phyloP scores from a whole-genome alignment of 345 rosid genomes.

The Aethionema arabicum region DNA sequence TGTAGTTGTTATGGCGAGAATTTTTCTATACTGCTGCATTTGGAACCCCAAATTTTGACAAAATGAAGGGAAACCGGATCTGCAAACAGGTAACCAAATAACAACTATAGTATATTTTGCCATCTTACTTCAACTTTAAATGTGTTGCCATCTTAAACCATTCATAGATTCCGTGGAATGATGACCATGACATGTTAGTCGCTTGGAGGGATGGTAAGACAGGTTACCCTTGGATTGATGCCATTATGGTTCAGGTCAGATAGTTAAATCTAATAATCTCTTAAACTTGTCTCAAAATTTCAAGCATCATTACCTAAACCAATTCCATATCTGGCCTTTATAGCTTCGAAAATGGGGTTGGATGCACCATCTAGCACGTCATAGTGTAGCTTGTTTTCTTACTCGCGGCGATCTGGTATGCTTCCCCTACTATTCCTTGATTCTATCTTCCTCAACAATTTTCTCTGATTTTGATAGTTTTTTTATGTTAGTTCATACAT shows the following conservation, averaged over 20 bases:
- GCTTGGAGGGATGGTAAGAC: conserved; percentile 96
- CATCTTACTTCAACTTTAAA: neutral
- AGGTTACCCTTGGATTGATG: conserved; percentile 99
- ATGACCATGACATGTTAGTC: conserved; percentile 58
- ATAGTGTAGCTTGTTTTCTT: conserved; percentile 88
- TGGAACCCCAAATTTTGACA: conserved; percentile 85
- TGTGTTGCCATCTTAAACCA: neutral
- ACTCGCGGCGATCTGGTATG: conserved; percentile 97
- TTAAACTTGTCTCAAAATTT: neutral
- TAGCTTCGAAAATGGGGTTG: conserved; percentile 96
- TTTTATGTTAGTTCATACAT: conserved; percentile 72
- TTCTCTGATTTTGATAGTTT: conserved; percentile 32
- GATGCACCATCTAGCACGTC: conserved; percentile 97
- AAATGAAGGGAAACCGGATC: conserved; percentile 74
- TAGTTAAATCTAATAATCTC: neutral
- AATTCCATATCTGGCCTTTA: conserved; percentile 21
- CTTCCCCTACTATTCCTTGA: conserved; percentile 10
- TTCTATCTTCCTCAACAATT: conserved; percentile 17
- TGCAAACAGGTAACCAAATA: conserved; percentile 77
- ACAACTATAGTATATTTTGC: neutral
- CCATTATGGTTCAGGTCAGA: conserved; percentile 92
- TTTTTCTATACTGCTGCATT: conserved; percentile 87
- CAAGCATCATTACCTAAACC: conserved; percentile 15
- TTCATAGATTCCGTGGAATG: conserved; percentile 83
- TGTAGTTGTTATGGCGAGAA: conserved; percentile 86